Conservation (phyloP, 495 filamentous ascomycete species). For the Chaetomium fimeti region DNA sequence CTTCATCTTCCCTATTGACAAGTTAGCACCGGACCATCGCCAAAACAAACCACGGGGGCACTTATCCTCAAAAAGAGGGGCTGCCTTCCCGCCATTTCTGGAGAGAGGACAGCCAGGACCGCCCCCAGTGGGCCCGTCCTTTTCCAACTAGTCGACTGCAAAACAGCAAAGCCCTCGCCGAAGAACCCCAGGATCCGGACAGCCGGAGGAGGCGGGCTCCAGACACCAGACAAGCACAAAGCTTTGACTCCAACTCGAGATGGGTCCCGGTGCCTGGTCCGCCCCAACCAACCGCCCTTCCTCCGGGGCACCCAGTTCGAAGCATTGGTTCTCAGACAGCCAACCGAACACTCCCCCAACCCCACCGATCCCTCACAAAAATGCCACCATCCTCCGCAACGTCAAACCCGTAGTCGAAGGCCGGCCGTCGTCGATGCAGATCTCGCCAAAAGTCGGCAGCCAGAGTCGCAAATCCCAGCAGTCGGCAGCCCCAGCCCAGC, state of each 20-base stretch:
- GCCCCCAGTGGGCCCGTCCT: conserved; percentile 45
- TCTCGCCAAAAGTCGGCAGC: conserved; percentile 41
- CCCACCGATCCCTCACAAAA: conserved; percentile 15
- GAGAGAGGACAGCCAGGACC: conserved; percentile 47
- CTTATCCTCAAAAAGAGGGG: conserved; percentile 67
- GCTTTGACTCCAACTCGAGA: conserved; percentile 95
- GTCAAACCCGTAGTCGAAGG: conserved; percentile 20
- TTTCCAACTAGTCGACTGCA: conserved; percentile 20
- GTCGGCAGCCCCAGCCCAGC: conserved; percentile 30
- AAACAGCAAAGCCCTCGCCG: conserved; percentile 31
- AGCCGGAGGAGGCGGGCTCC: conserved; percentile 28
- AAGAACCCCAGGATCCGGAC: conserved; percentile 23
- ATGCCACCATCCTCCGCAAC: conserved; percentile 22
- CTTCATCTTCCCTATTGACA: conserved; percentile 6
- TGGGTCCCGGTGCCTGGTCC: conserved; percentile 65
- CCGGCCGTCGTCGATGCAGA: conserved; percentile 42
- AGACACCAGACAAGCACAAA: conserved; percentile 75
- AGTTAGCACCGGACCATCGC: conserved; percentile 28
- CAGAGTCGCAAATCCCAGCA: conserved; percentile 36
- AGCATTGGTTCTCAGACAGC: conserved; percentile 27
- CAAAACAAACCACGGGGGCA: conserved; percentile 29
- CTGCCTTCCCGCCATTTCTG: conserved; percentile 47
- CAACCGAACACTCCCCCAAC: conserved; percentile 12
- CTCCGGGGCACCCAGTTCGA: conserved; percentile 14
- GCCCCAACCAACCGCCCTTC: conserved; percentile 17